Conservation (phyloP, 176 grass and related monocot species). For the Stipa capillata region DNA sequence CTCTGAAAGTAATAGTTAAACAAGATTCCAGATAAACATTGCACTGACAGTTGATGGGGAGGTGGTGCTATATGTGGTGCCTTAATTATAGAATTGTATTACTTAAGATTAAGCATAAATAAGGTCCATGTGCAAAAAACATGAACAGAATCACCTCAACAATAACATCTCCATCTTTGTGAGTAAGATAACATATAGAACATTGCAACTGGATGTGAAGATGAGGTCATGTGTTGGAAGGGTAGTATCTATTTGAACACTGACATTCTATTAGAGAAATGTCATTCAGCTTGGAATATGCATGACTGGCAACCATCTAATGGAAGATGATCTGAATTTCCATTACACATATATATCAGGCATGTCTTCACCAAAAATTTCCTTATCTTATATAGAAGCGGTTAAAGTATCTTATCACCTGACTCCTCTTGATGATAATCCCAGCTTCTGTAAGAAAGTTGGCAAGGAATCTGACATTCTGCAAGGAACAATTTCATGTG, state of each 20-base stretch:
- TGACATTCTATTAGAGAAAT: background rate
- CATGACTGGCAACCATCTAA: background rate
- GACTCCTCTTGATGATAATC: constrained; percentile 92
- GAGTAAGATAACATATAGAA: background rate
- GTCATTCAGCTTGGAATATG: background rate
- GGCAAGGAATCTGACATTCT: constrained; percentile 87
- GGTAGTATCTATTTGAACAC: background rate
- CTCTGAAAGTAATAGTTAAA: no score
- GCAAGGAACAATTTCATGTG: constrained; percentile 26
- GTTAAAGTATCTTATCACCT: constrained; percentile 40
- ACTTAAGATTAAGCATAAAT: background rate
- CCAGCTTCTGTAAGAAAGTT: constrained; percentile 93
- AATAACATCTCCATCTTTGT: no score
- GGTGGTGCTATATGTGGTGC: background rate
- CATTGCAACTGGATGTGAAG: no score
- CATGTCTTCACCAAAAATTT: background rate
- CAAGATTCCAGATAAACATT: no score
- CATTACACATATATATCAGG: background rate
- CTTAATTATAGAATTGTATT: constrained; percentile 1
- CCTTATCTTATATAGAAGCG: background rate
- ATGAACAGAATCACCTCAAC: background rate
- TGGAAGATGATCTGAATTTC: background rate
- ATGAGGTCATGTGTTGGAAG: no score
- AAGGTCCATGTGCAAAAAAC: background rate
- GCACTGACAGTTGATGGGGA: background rate